A percentile compares a stretch with the other conserved stretches of the same genome.
These are phyloP conservation scores for Ceratocystis harringtonii DNA, from an alignment of 2,329 filamentous ascomycete species.

Conservation along the genomic window DNA sequence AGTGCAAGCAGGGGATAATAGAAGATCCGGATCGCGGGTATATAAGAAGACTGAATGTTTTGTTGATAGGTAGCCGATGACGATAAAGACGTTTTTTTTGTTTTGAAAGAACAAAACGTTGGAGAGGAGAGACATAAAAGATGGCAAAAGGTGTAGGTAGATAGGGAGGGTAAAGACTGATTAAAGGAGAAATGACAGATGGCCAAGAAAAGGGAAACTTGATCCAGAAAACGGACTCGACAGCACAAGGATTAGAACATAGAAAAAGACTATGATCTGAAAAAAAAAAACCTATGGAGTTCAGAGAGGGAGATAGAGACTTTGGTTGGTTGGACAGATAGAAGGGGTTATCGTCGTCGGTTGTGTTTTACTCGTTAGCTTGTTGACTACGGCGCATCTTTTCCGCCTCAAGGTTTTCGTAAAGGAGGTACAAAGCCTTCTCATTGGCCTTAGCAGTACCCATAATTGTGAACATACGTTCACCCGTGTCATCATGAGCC, in stretches of 20 bases:
- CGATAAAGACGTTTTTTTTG: slow-evolving; percentile 6
- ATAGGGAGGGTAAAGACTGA: not conserved
- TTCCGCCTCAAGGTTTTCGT: slow-evolving; percentile 96
- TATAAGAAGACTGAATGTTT: not conserved
- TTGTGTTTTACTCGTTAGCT: slow-evolving; percentile 32
- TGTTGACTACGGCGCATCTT: slow-evolving; percentile 92
- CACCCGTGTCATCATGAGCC: slow-evolving; percentile 90
- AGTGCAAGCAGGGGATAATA: not conserved
- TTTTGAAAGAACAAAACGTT: not conserved
- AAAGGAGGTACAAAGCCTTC: slow-evolving; percentile 86
- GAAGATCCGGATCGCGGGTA: not conserved
- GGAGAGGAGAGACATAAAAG: not conserved
- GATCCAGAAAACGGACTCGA: slow-evolving; percentile 3
- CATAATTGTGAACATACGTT: slow-evolving; percentile 99
- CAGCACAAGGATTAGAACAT: not conserved
- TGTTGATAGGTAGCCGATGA: not conserved
- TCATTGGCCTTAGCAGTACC: slow-evolving; percentile 88
- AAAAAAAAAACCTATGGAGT: not conserved
- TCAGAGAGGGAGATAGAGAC: slow-evolving; percentile 3
- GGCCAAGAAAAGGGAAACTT: slow-evolving; percentile 3
- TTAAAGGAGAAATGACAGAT: slow-evolving; percentile 4
- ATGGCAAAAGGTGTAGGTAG: too few relatives aligned
- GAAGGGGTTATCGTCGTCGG: slow-evolving; percentile 4
- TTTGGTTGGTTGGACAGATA: slow-evolving; percentile 10
- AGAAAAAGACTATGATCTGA: not conserved